Base-by-base conservation (phyloP, 345 rosid species). In the Linum tenue region DNA sequence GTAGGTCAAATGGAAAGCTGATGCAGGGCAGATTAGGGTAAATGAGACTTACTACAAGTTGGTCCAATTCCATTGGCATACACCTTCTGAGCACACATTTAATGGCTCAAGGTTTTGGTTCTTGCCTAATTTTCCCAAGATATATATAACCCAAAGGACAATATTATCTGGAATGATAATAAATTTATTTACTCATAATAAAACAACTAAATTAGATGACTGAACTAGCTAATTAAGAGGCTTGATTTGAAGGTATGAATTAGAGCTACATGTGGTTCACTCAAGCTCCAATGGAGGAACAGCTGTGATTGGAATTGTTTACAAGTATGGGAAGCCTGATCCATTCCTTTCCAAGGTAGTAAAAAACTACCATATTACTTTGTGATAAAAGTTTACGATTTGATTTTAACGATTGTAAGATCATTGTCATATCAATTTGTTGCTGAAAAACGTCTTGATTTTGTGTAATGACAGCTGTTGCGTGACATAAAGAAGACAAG, bases 1-100 rank as follows among this genome's bases (percentile, higher is more conserved):
- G 12, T 73, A 92, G 92, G 79, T 92, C 12, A 44, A 7, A 1
- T 87, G 92, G 98, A 81, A 76, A 70, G 91, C 82, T 40, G 79
- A 85, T 62, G 92, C 95, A 0, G 92, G 97, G 37, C 62, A 78
- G 37, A 65, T 88, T 50, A 74, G n/a, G 38, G 75, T 90, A 12
- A 76, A 82, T 37, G 75, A 75, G 39, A 85, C 85, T 6, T 37
- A 51, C 35, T 88, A 74, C 77, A 75, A 73, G 4, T 63, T 86
- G 57, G 3, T 57, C 6, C 89, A 86, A 15, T 80, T 82, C 11
- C 94, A 88, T 58, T 88, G 91, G 94, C 96, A 86, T 72, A 60
- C 86, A 5, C 89, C 94, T 0, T 78, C 96, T 5, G 91, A 88
- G 67, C 92, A 91, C 56, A 76, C 80, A 5, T 31, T 88, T 64